Conservation (phyloP, 176 grass and related monocot genomes). For the Cenchrus americanus region DNA sequence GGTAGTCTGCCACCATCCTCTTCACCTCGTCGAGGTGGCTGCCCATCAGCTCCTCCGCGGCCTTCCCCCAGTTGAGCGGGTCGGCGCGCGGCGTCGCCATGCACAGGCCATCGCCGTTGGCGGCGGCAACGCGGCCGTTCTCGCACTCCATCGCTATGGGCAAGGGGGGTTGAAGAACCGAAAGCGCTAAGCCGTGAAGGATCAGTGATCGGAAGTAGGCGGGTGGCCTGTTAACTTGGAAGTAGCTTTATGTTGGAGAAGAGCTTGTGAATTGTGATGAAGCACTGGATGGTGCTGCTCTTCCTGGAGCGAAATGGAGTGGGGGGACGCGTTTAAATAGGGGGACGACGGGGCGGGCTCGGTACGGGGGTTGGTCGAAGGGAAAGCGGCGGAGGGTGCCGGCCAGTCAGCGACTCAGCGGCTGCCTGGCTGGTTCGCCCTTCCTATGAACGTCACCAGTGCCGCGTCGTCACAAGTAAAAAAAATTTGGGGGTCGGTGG, state of each 20-base stretch:
- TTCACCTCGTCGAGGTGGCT: constrained; percentile 69
- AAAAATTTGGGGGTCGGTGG: not conserved
- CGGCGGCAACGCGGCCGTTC: constrained; percentile 15
- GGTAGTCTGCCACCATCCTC: constrained; percentile 58
- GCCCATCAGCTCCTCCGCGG: constrained; percentile 50
- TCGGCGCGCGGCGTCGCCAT: constrained; percentile 43
- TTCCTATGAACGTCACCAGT: not conserved
- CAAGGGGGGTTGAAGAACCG: not conserved
- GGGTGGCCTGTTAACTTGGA: not conserved
- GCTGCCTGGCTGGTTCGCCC: not conserved
- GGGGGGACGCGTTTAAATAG: constrained; percentile 58
- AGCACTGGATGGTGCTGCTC: constrained; percentile 41
- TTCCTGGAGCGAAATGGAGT: constrained; percentile 43
- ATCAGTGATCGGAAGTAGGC: not conserved
- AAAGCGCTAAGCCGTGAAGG: not conserved
- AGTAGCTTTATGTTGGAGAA: constrained; percentile 11
- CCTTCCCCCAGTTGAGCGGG: constrained; percentile 61
- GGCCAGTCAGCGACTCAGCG: not conserved
- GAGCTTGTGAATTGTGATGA: constrained; percentile 46
- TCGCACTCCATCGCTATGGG: constrained; percentile 37
- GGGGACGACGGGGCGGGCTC: not conserved
- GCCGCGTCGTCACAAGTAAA: not conserved
- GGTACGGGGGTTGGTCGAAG: not conserved
- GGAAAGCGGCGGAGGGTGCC: not conserved
- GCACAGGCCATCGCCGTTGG: constrained; percentile 34